These are phyloP conservation scores for Trypanosoma congolense DNA, from an alignment of 208 protist species.

Conservation along the genomic window DNA sequence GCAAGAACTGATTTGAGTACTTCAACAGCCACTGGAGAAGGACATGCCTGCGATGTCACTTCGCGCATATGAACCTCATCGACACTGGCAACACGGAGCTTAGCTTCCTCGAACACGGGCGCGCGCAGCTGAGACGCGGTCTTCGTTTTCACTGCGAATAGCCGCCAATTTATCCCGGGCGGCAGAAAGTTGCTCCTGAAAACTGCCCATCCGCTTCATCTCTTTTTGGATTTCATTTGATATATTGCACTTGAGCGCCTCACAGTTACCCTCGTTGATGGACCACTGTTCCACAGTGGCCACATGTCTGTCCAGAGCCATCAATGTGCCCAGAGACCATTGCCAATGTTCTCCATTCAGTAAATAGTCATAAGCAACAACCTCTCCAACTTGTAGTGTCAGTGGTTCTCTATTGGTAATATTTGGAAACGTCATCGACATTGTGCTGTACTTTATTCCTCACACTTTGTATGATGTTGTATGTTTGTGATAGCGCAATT, in stretches of 20 bases:
- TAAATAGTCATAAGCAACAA: slow-evolving; percentile 66
- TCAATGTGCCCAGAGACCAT: slow-evolving; percentile 59
- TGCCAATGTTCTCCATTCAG: slow-evolving; percentile 43
- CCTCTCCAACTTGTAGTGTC: slow-evolving; percentile 32
- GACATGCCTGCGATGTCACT: slow-evolving; percentile 42
- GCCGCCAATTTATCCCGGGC: slow-evolving; percentile 46
- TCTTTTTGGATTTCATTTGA: slow-evolving; percentile 45
- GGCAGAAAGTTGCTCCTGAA: slow-evolving; percentile 41
- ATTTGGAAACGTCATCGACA: slow-evolving; percentile 29
- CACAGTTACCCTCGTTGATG: slow-evolving; percentile 36
- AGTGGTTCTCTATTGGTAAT: slow-evolving; percentile 19
- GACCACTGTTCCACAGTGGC: slow-evolving; percentile 55
- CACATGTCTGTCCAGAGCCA: slow-evolving; percentile 29
- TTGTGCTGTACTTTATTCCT: too few relatives aligned
- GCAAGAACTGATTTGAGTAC: slow-evolving; percentile 54
- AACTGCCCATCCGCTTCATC: slow-evolving; percentile 35
- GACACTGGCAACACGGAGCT: slow-evolving; percentile 24
- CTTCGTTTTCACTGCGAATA: slow-evolving; percentile 62
- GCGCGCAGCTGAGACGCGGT: slow-evolving; percentile 37
- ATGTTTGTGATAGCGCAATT: too few relatives aligned
- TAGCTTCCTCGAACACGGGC: slow-evolving; percentile 32
- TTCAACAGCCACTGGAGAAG: slow-evolving; percentile 49
- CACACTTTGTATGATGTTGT: too few relatives aligned
- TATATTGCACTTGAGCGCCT: slow-evolving; percentile 45
- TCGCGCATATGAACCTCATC: slow-evolving; percentile 52